Evolutionary conservation across 225 moss, liverwort and hornwort species (phyloP), one percentile per base, ranked within the genome.

Genomic region (Asterella californica): DNA sequence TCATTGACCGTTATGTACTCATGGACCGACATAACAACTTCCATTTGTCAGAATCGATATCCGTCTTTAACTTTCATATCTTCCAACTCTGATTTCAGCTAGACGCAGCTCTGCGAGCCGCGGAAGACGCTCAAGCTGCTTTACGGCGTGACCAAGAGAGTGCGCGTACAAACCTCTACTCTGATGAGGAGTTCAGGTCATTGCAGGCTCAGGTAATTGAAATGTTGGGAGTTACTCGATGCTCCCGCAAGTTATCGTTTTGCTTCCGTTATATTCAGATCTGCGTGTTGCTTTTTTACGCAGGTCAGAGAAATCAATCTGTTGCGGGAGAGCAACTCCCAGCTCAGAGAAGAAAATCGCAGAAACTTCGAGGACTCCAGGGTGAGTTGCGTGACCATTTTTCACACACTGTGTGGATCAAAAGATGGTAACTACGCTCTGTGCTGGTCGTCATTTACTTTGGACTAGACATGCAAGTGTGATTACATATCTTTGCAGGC

Each of bases 301-400:
- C 85, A 97, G 96, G 93, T 97, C 71, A 85, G 90, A 67, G 96
- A 97, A 83, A 81, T 97, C 78, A 94, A 94, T 80, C 88, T 97
- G 32, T 76, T 97, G 74, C 89, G 96, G 77, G 96, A 94, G 78
- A 94, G 89, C 46, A 97, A 93, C 84, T 86, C 94, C 45, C 94
- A 94, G 63, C 94, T 99, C 80, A 90, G 97, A 79, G 94, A 93
- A 81, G 97, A 99, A 70, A 99, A 99, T 77, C 91, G 91, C 77
- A 94, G 92, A 63, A 91, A 89, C 66, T 99, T 94, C 63, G 94
- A 99, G 85, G 97, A 99, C 80, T 85, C 89, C 81, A 93, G 90
- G 87, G 96, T 92, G 50, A 85, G 85, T 62, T 54, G 32, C 47
- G 42, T 17, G 6, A 36, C 36, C 18, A 34, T 24, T 32, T 53